Evolutionary conservation across 805 yeast species (phyloP).

Genomic region (Sungouiella thailandica): DNA sequence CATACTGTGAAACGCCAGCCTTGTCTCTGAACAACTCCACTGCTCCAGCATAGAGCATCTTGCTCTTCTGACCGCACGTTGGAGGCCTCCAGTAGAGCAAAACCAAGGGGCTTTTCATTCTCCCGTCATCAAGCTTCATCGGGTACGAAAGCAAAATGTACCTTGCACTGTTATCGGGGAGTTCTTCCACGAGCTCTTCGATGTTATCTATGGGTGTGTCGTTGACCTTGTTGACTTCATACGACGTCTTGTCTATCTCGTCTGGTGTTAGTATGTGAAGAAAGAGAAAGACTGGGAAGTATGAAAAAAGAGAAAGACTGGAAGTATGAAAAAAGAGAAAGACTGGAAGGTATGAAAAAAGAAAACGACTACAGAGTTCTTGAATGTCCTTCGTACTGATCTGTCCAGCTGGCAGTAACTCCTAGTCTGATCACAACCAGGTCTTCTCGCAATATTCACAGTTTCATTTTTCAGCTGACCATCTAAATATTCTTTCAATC

Average conservation of each 20-base stretch:
- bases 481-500: no score
- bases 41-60: constrained; percentile 91
- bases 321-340: no score
- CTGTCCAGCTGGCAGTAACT: no score
- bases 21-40: constrained; percentile 72
- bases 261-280: no score
- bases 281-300: constrained; percentile 6
- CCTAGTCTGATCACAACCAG: no score
- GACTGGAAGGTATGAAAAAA: no score
- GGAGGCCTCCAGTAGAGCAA: constrained; percentile 86
- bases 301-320: no score
- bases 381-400: no score
- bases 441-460: no score
- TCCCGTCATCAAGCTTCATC: constrained; percentile 61
- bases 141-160: constrained; percentile 77
- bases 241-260: constrained; percentile 63
- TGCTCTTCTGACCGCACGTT: constrained; percentile 73
- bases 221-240: constrained; percentile 44
- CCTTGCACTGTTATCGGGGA: constrained; percentile 81
- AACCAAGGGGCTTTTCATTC: constrained; percentile 68
- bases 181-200: constrained; percentile 64
- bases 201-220: constrained; percentile 44
- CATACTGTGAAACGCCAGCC: constrained; percentile 66
- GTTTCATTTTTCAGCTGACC: no score
- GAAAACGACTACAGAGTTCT: no score